These are phyloP conservation scores for Panicum virgatum DNA, from an alignment of 202 grass and related monocot species.

Conservation along the genomic window DNA sequence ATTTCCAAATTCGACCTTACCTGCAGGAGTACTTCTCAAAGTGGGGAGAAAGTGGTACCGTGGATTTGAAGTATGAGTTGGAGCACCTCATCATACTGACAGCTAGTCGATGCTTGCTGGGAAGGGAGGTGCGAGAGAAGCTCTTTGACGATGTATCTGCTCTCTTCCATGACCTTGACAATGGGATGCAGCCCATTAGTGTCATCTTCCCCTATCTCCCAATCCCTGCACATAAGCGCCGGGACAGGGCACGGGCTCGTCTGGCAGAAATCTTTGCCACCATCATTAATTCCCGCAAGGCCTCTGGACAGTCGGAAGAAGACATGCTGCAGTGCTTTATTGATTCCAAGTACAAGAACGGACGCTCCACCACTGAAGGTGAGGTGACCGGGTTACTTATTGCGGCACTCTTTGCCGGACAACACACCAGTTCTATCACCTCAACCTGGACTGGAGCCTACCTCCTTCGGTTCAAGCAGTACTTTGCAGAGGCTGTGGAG, in stretches of 20 bases:
- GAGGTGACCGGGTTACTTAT: constrained; percentile 90
- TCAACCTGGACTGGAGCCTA: constrained; percentile 99
- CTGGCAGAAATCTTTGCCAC: constrained; percentile 81
- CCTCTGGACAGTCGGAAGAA: constrained; percentile 63
- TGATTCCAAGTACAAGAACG: constrained; percentile 94
- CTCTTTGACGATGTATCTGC: constrained; percentile 94
- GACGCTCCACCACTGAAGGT: constrained; percentile 68
- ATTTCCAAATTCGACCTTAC: not conserved
- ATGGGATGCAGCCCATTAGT: constrained; percentile 89
- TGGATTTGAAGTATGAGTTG: constrained; percentile 88
- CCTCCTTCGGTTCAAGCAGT: constrained; percentile 71
- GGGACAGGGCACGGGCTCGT: constrained; percentile 65
- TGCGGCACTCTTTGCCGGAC: constrained; percentile 85
- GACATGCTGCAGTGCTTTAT: constrained; percentile 99
- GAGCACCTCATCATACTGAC: constrained; percentile 96
- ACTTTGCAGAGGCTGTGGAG: constrained; percentile 60
- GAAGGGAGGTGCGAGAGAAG: constrained; percentile 92
- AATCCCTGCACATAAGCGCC: constrained; percentile 65
- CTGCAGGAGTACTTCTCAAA: constrained; percentile 95
- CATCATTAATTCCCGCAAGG: constrained; percentile 89
- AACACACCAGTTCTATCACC: constrained; percentile 96
- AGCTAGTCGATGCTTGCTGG: constrained; percentile 84
- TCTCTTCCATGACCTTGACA: constrained; percentile 91
- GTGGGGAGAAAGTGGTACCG: constrained; percentile 90
- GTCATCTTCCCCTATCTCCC: constrained; percentile 93